Evolutionary conservation across 805 yeast genomes (phyloP).

Genomic region (Priceomyces medius): DNA sequence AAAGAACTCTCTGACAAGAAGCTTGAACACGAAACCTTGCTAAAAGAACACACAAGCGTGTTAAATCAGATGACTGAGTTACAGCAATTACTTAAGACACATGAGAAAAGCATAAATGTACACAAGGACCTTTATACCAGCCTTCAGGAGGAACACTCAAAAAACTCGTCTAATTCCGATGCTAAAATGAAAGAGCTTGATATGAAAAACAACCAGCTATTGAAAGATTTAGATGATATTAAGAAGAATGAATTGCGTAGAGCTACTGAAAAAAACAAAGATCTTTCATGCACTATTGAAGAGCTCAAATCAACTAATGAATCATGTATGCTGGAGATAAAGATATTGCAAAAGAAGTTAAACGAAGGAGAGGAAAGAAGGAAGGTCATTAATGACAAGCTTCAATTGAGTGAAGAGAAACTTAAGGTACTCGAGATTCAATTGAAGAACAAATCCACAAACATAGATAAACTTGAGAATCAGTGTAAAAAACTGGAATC

Average conservation of each 20-base stretch:
- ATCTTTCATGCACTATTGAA: constrained; percentile 12
- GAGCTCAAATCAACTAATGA: constrained; percentile 8
- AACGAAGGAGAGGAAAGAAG: constrained; percentile 12
- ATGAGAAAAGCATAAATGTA: not conserved
- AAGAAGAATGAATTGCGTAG: constrained; percentile 8
- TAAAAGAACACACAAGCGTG: constrained; percentile 8
- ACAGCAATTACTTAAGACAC: constrained; percentile 15
- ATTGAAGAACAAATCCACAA: constrained; percentile 19
- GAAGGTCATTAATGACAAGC: constrained; percentile 11
- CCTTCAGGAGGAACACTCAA: not conserved
- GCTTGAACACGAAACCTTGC: constrained; percentile 5
- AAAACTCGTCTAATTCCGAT: constrained; percentile 4
- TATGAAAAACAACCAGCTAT: constrained; percentile 6
- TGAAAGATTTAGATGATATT: constrained; percentile 9
- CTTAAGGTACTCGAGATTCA: constrained; percentile 14
- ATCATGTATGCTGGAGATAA: constrained; percentile 14
- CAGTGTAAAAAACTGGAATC: constrained; percentile 2
- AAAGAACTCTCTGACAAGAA: constrained; percentile 9
- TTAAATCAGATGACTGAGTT: constrained; percentile 5
- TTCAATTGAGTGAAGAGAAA: not conserved
- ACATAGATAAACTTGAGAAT: constrained; percentile 14
- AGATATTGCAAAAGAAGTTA: constrained; percentile 11
- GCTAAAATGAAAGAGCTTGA: constrained; percentile 10
- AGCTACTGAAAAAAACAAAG: constrained; percentile 12
- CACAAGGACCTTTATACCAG: not conserved